A percentile compares a stretch with the other conserved stretches of the same genome.
phyloP scores from a whole-genome alignment of 106 monocot genomes.

The Vanilla planifolia region DNA sequence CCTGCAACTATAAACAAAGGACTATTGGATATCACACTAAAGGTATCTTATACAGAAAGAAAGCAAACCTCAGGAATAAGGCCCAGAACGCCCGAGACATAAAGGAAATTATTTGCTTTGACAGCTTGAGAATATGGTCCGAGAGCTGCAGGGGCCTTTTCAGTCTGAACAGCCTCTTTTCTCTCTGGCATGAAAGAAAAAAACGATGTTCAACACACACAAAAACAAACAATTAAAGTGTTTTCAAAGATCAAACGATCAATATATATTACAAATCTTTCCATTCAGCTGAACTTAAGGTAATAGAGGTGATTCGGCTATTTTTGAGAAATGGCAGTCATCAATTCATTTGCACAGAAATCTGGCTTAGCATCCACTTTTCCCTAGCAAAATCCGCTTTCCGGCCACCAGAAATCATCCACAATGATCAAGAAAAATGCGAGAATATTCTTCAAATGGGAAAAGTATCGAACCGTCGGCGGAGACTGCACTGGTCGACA shows the following conservation, averaged over 20 bases:
- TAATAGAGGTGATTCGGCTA: too few species aligned
- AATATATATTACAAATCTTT: not conserved
- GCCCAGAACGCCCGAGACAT: conserved; percentile 89
- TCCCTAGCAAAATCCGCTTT: too few species aligned
- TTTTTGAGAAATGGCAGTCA: not conserved
- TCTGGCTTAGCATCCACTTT: not conserved
- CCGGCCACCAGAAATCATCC: not conserved
- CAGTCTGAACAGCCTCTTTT: conserved; percentile 74
- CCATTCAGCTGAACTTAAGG: not conserved
- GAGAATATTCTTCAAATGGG: not conserved
- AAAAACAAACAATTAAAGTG: not conserved
- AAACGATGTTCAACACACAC: not conserved
- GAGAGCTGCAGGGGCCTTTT: conserved; percentile 91
- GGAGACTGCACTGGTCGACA: conserved; percentile 15
- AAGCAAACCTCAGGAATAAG: conserved; percentile 82
- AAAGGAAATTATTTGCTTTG: conserved; percentile 86
- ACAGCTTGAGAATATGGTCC: conserved; percentile 97
- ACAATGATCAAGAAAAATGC: not conserved
- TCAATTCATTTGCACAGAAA: not conserved
- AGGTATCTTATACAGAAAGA: not conserved
- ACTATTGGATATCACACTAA: not conserved
- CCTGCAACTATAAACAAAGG: conserved; percentile 1
- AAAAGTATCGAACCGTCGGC: conserved; percentile 4
- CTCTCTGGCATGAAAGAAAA: conserved; percentile 26
- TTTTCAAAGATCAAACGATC: not conserved